Base-by-base conservation (phyloP, 2,329 filamentous ascomycete genomes). In the Apiospora pterosperma region DNA sequence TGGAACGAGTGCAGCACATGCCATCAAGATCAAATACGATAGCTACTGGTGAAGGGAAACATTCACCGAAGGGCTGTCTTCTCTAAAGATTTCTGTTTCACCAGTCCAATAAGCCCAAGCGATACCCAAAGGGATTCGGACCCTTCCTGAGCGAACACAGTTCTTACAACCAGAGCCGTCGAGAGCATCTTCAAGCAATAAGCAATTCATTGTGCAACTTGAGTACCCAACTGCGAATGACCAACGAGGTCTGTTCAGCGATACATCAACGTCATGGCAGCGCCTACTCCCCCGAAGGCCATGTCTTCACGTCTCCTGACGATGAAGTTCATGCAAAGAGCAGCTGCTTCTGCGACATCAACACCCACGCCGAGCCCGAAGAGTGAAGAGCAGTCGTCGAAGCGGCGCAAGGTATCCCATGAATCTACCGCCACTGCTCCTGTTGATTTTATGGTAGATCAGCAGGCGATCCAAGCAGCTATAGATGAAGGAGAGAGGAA, bases 251-350 rank as follows among this genome's bases (percentile, higher is more conserved):
- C 16, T 34, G 11, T 8, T 11, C 48, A 34, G 5, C 28, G 5
- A 4, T 25, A 55, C 16, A 55, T n/a, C 48, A 28, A 21, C 48
- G 34, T 21, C 48, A 55, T 55, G 48, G 25, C 48, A 5, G 48
- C 48, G 28, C 48, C 48, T 5, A 55, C 48, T 3, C 48, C 48
- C 25, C 60, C 60, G 12, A 91, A 90, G 77, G 84, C 84, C 58
- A 93, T 96, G 88, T 97, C 94, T 68, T 94, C 91, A 65, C 89
- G 93, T 70, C 89, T 97, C 59, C 84, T 96, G 74, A 94, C 92
- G 41, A 97, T 97, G 93, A 97, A 97, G 82, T 97, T 97, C 76
- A 97, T 97, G 94, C 94, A 97, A 82, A 88, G 94, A 72, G 91
- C 92, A 7, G 61, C 61, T 38, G 44, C 61, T 21, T 63, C 61